Percentiles rank a stretch among this genome's conserved stretches.
Conservation (phyloP, 2,329 filamentous ascomycete species). For the Colletotrichum chlorophyti region DNA sequence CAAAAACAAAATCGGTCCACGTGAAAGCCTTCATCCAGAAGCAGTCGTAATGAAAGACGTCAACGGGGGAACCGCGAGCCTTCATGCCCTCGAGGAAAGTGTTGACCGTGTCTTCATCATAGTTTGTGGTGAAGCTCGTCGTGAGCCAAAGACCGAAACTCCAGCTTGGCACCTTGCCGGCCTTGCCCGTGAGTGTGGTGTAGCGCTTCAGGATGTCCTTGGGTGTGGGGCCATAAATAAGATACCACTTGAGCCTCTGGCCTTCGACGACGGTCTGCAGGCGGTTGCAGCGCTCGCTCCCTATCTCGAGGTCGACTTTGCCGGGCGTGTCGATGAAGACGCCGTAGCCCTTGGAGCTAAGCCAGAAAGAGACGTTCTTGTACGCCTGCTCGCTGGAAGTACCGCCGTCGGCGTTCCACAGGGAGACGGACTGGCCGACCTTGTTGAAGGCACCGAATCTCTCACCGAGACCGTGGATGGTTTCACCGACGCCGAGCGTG, state of each 20-base stretch:
- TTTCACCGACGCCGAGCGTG: conserved; percentile 64
- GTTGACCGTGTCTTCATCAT: conserved; percentile 73
- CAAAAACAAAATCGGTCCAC: conserved; percentile 79
- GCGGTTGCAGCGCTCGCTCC: conserved; percentile 74
- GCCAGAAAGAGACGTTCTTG: conserved; percentile 75
- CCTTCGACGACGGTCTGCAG: conserved; percentile 74
- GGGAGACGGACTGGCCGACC: conserved; percentile 71
- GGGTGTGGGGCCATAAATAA: conserved; percentile 74
- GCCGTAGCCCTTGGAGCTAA: conserved; percentile 77
- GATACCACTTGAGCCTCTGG: conserved; percentile 75
- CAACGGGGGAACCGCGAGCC: conserved; percentile 67
- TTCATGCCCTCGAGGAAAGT: conserved; percentile 74
- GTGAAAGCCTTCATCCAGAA: conserved; percentile 81
- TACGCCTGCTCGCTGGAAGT: conserved; percentile 75
- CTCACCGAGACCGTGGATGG: conserved; percentile 77
- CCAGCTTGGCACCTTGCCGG: conserved; percentile 73
- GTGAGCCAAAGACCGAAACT: conserved; percentile 80
- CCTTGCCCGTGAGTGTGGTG: conserved; percentile 69
- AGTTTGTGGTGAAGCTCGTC: conserved; percentile 77
- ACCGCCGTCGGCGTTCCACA: conserved; percentile 71
- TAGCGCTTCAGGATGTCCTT: conserved; percentile 76
- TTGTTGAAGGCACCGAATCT: conserved; percentile 80
- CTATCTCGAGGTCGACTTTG: conserved; percentile 74
- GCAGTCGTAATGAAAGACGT: conserved; percentile 79
- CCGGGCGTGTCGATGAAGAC: conserved; percentile 77